These are phyloP conservation scores for Penicillium sp. DNA, from an alignment of 2,329 filamentous ascomycete genomes.

Conservation along the genomic window DNA sequence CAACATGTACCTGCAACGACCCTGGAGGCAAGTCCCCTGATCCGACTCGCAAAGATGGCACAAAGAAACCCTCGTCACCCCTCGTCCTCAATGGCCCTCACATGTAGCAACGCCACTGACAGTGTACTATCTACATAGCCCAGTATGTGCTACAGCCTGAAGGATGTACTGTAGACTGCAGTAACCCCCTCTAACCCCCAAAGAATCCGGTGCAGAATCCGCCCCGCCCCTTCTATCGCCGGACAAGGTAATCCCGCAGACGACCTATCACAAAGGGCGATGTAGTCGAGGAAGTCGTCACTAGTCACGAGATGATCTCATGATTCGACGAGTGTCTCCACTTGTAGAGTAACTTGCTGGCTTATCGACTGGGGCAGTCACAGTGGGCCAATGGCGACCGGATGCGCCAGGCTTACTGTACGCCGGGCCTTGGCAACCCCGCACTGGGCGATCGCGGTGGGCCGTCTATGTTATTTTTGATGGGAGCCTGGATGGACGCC, in stretches of 20 bases:
- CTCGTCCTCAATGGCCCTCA: not conserved
- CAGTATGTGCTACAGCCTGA: not conserved
- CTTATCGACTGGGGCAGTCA: not conserved
- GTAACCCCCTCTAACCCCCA: not conserved
- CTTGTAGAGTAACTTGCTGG: not conserved
- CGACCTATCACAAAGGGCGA: slow-evolving; percentile 17
- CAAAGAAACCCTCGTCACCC: not conserved
- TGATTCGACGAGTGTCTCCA: slow-evolving; percentile 3
- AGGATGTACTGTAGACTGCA: not conserved
- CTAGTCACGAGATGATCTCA: slow-evolving; percentile 14
- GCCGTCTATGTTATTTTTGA: not conserved
- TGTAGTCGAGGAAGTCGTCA: slow-evolving; percentile 18
- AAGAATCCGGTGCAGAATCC: slow-evolving; percentile 8
- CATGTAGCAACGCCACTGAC: not conserved
- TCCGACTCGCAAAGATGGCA: not conserved
- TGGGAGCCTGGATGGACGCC: too few relatives aligned
- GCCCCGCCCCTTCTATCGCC: slow-evolving; percentile 2
- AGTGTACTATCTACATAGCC: not conserved
- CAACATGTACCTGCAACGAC: not conserved
- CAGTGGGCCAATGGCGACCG: slow-evolving; percentile 2
- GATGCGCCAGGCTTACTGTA: not conserved
- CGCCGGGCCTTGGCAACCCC: slow-evolving; percentile 21
- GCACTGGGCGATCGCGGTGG: slow-evolving; percentile 13
- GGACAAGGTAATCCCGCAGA: slow-evolving; percentile 1
- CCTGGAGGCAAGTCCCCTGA: not conserved